These are phyloP conservation scores for Trichosanthes truncata DNA, from an alignment of 306 rosid genomes.

Conservation along the genomic window DNA sequence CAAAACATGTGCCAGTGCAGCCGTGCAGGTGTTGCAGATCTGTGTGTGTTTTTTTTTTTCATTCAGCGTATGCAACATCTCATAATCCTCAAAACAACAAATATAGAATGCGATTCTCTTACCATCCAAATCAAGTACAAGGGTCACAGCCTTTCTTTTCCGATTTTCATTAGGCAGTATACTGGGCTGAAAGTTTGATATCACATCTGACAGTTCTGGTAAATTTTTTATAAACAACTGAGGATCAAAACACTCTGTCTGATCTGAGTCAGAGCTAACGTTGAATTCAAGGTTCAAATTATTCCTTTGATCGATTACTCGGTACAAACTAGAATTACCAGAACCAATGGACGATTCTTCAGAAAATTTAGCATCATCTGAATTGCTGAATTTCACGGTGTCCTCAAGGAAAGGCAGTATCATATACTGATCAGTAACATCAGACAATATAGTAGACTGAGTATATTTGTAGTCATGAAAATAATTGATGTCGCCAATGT, in stretches of 20 bases:
- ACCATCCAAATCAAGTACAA: conserved; percentile 99
- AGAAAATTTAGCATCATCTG: conserved; percentile 30
- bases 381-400: conserved; percentile 34
- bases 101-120: conserved; percentile 20
- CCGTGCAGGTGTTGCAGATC: not conserved
- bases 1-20: not conserved
- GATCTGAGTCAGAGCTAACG: conserved; percentile 44
- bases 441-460: conserved; percentile 42
- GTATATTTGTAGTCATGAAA: conserved; percentile 42
- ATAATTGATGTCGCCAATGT: conserved; percentile 31
- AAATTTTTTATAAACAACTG: conserved; percentile 67
- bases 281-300: conserved; percentile 51
- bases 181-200: conserved; percentile 44
- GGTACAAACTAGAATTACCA: conserved; percentile 51
- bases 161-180: conserved; percentile 42
- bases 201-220: conserved; percentile 78
- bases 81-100: conserved; percentile 6
- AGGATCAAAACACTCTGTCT: conserved; percentile 83
- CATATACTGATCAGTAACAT: conserved; percentile 66
- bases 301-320: conserved; percentile 64
- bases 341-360: conserved; percentile 40
- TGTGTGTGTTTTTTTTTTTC: not conserved
- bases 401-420: conserved; percentile 76
- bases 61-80: not conserved
- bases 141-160: conserved; percentile 55